Base-by-base conservation (phyloP, 306 rosid species). In the Luffa acutangula region DNA sequence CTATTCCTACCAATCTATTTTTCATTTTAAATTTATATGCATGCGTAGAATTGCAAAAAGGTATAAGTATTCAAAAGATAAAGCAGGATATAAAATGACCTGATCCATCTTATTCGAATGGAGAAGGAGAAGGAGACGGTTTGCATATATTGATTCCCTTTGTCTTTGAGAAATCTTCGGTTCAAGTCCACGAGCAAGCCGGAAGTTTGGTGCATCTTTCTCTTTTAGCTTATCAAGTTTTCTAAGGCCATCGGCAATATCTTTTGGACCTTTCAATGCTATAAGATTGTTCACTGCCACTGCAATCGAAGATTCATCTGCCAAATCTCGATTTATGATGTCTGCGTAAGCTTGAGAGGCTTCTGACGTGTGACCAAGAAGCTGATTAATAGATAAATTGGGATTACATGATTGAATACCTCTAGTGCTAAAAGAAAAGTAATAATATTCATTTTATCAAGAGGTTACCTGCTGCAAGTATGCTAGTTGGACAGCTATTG, bases 231-330 rank as follows among this genome's bases (percentile, higher is more conserved):
- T 86, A 84, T 95, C 99, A 81, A 95, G 85, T 85, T 93, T 95
- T 95, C 85, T 93, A 34, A 93, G 90, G 85, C 99, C 85, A 89
- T 95, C 99, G 70, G 97, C 89, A 85, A 90, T 93, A 84, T 95
- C 99, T 89, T 93, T 93, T 37, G 96, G 90, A 86, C 97, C 97
- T 89, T 78, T 95, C 82, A 89, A 60, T 59, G 93, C 85, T 65
- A 93, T 75, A 75, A 93, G 93, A 84, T 95, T 93, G 92, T 93
- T 95, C 89, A 93, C 87, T 53, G 97, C 97, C 87, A 95, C 97
- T 0, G 97, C 93, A 59, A 91, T 85, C 3, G 99, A 95, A 64
- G 91, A 80, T 73, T 93, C 97, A 83, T 95, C 99, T 2, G 93
- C 96, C 80, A 86, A 62, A 85, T 91, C 96, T 87, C 87, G 87